Percentiles rank a stretch among this genome's conserved stretches.
Evolutionary conservation across 2,329 filamentous ascomycete genomes (phyloP).

Genomic region (Penicillium decumbens): DNA sequence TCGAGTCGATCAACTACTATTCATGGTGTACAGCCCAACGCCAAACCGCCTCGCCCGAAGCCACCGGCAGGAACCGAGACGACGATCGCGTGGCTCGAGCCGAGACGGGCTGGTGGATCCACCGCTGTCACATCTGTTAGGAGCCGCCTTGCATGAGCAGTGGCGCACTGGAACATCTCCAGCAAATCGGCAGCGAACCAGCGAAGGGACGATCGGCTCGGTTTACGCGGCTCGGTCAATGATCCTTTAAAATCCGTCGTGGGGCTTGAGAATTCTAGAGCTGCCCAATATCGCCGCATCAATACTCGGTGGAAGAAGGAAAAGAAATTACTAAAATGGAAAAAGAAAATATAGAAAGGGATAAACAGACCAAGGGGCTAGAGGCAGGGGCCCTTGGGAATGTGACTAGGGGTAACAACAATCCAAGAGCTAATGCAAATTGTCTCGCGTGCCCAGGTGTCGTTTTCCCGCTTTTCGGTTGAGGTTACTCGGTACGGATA

Average conservation of each 20-base stretch:
- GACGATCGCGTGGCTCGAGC: conserved; percentile 22
- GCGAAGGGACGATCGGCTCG: neutral
- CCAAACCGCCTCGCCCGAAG: conserved; percentile 15
- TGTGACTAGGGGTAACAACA: conserved; percentile 1
- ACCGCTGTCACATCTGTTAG: conserved; percentile 21
- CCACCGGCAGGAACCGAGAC: conserved; percentile 24
- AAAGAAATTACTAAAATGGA: neutral
- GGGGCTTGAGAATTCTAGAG: neutral
- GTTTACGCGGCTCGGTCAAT: neutral
- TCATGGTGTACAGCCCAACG: neutral
- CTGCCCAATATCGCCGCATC: neutral
- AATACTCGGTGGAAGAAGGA: neutral
- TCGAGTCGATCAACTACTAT: neutral
- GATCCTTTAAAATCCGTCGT: neutral
- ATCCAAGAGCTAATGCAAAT: neutral
- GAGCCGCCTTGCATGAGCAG: conserved; percentile 21
- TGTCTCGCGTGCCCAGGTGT: neutral
- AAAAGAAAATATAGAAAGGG: neutral
- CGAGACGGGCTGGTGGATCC: conserved; percentile 16
- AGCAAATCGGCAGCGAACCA: conserved; percentile 22
- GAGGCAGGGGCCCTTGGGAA: conserved; percentile 2
- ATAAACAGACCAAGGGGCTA: neutral
- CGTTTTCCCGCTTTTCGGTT: neutral
- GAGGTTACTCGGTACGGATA: neutral
- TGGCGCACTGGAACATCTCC: conserved; percentile 1